phyloP scores from a whole-genome alignment of 176 grass and related monocot genomes.

The Poa pratensis region DNA sequence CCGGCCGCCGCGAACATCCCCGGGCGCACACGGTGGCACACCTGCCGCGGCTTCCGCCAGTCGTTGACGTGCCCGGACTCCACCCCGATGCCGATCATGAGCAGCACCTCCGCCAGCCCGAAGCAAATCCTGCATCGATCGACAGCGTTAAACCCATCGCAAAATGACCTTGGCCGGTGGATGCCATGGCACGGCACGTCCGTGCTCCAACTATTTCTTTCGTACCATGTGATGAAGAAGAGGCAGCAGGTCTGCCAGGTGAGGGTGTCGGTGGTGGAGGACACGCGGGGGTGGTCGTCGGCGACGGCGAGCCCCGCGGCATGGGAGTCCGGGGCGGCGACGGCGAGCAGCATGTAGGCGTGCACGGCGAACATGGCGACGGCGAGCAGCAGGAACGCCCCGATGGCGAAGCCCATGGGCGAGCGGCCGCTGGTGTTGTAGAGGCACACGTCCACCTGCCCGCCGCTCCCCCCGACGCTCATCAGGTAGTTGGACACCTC shows the following conservation, averaged over 20 bases:
- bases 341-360: conserved; percentile 87
- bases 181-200: neutral
- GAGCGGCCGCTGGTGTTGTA: conserved; percentile 67
- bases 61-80: conserved; percentile 82
- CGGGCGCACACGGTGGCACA: conserved; percentile 75
- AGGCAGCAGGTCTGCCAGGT: conserved; percentile 72
- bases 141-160: neutral
- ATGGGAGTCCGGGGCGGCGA: conserved; percentile 39
- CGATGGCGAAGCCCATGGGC: conserved; percentile 66
- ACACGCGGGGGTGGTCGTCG: conserved; percentile 45
- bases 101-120: conserved; percentile 80
- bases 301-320: conserved; percentile 44
- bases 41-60: conserved; percentile 66
- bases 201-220: too few relatives aligned
- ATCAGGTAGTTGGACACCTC: conserved; percentile 80
- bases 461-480: conserved; percentile 47
- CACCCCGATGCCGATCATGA: conserved; percentile 85
- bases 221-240: conserved; percentile 81
- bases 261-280: conserved; percentile 38
- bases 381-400: conserved; percentile 81
- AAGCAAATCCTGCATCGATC: conserved; percentile 73
- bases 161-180: neutral
- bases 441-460: conserved; percentile 60
- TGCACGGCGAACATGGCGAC: conserved; percentile 92
- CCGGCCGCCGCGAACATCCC: conserved; percentile 82